Evolutionary conservation across 495 filamentous ascomycete species (phyloP), one percentile per base, ranked within the genome.

Genomic region (Podospora sp.): DNA sequence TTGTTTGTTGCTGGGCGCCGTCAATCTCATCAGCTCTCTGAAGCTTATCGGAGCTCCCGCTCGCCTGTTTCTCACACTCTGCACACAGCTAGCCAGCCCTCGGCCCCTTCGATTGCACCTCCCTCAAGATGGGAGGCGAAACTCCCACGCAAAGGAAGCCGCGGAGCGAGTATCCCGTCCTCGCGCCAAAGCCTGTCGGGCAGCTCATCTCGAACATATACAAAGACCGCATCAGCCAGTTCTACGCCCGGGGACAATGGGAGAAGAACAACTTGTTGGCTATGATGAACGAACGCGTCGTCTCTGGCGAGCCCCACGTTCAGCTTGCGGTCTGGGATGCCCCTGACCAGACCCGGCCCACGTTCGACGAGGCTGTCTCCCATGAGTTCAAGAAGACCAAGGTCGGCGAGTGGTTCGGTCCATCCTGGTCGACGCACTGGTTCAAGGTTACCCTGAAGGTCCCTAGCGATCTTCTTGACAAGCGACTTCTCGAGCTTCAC

Each of bases 391-490:
- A 83, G 29, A 80, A 86, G n/a, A 91, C 94, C 1, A 81, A 83
- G 18, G 88, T 93, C 62, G 93, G 94, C 33, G 84, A 88, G 64
- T 86, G 82, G 16, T 97, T 97, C 71, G 95, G 95, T 4, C 95
- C 95, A 12, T 94, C 93, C 55, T 99, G 95, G 95, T 92, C 92
- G 0, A 99, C 95, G n/a, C 94, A 97, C 78, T 99, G 95, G 95
- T 95, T 98, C 84, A 90, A 88, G 52, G 86, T 97, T 62, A 80
- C 87, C 51, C 80, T 99, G 63, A 91, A 83, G 1, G 85, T 99
- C 22, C 95, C 95, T 20, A 68, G 83, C 69, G 80, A 92, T 1
- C 83, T 97, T 68, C 81, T 75, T 26, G 76, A 92, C 50, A 90
- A 92, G 69, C 86, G 91, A 64, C 88, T 90, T 26, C 80, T 99